Evolutionary conservation across 1,139 yeast species (phyloP).

Genomic region (Yamadazyma diddensiae): DNA sequence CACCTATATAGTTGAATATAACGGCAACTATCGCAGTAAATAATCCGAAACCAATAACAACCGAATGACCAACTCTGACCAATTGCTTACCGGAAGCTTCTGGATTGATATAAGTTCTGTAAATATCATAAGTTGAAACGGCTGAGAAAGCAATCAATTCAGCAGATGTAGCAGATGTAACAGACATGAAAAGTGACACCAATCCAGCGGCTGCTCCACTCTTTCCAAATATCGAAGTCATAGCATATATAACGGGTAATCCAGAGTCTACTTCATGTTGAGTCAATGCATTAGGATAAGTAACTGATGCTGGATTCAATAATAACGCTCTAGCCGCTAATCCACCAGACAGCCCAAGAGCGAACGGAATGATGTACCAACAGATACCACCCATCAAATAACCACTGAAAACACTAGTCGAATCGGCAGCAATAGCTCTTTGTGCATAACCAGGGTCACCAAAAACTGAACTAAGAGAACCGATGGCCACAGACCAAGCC

Average conservation of each 20-base stretch:
- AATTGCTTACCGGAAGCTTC: conserved; percentile 31
- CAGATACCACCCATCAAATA: conserved; percentile 39
- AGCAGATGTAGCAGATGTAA: conserved; percentile 38
- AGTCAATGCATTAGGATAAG: conserved; percentile 24
- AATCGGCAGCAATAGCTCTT: conserved; percentile 40
- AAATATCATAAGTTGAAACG: conserved; percentile 34
- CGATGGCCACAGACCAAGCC: conserved; percentile 26
- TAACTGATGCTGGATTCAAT: conserved; percentile 26
- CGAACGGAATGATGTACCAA: conserved; percentile 39
- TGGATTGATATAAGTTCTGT: conserved; percentile 32
- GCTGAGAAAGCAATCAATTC: conserved; percentile 38
- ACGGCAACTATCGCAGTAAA: conserved; percentile 27
- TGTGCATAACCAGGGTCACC: conserved; percentile 41
- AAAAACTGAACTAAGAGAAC: conserved; percentile 34
- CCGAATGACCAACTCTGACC: conserved; percentile 26
- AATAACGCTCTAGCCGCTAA: conserved; percentile 33
- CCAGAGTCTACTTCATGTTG: conserved; percentile 18
- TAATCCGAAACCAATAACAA: conserved; percentile 25
- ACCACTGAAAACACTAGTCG: conserved; percentile 30
- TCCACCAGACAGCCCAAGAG: conserved; percentile 33
- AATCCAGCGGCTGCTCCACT: conserved; percentile 36
- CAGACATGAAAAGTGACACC: conserved; percentile 34
- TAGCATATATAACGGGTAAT: conserved; percentile 18
- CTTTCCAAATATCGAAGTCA: conserved; percentile 28
- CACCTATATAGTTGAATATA: conserved; percentile 29